These are phyloP conservation scores for Fusarium camptoceras DNA, from an alignment of 2,329 filamentous ascomycete species.

Conservation along the genomic window DNA sequence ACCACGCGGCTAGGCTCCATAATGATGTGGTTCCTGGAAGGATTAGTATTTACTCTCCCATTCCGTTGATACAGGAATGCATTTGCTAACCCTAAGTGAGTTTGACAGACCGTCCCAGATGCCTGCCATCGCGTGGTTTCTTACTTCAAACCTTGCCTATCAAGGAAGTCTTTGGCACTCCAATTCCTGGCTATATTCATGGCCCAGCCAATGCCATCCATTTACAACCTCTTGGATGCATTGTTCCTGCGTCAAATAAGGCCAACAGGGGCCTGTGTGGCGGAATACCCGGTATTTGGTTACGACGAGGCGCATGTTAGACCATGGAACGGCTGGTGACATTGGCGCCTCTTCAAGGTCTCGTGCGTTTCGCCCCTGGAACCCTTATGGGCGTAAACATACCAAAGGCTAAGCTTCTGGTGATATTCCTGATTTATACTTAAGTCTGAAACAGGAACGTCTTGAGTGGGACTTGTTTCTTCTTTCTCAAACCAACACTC, in stretches of 20 bases:
- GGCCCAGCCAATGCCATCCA: background rate
- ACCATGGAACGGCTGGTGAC: background rate
- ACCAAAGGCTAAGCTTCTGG: background rate
- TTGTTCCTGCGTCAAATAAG: constrained; percentile 18
- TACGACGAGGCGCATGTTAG: constrained; percentile 1
- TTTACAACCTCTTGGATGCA: background rate
- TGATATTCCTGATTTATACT: constrained; percentile 10
- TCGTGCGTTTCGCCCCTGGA: constrained; percentile 14
- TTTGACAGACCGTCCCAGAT: background rate
- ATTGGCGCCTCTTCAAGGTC: constrained; percentile 16
- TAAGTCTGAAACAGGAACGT: constrained; percentile 17
- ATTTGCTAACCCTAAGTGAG: background rate
- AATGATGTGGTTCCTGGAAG: background rate
- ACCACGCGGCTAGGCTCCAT: background rate
- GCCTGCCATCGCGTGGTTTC: background rate
- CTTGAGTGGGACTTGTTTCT: background rate
- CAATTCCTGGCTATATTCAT: constrained; percentile 1
- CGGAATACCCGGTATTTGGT: constrained; percentile 13
- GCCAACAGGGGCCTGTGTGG: constrained; percentile 4
- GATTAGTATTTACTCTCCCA: background rate
- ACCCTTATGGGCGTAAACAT: background rate
- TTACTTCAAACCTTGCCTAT: background rate
- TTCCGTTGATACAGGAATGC: constrained; percentile 9
- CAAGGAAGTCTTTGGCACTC: background rate
- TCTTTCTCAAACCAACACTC: constrained; percentile 6